A percentile compares a stretch with the other conserved stretches of the same genome.
These are phyloP conservation scores for Hebeloma cylindrosporum DNA, from an alignment of 768 basidiomycete genomes.

Conservation along the genomic window DNA sequence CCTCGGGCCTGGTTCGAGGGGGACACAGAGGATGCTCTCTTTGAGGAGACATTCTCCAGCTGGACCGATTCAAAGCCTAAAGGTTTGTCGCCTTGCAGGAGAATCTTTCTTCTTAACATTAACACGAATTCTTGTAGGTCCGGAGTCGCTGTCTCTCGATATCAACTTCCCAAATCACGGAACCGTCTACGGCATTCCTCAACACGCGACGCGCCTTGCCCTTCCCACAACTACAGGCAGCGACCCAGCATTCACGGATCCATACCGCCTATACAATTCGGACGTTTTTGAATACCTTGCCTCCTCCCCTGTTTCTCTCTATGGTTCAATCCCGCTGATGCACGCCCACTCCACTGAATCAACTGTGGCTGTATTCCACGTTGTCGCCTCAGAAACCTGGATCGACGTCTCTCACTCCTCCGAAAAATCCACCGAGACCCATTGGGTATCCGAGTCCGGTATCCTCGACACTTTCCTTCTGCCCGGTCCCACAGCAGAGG, in stretches of 20 bases:
- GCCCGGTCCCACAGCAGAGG: constrained; percentile 83
- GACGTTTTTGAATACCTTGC: constrained; percentile 97
- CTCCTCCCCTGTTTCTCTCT: constrained; percentile 75
- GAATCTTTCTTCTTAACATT: neutral
- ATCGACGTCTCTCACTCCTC: constrained; percentile 81
- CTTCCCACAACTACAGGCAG: constrained; percentile 88
- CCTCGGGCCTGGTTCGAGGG: constrained; percentile 85
- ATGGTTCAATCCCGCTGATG: constrained; percentile 90
- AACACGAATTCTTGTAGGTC: constrained; percentile 77
- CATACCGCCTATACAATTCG: constrained; percentile 91
- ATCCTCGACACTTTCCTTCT: constrained; percentile 93
- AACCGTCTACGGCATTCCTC: constrained; percentile 94
- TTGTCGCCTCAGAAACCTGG: constrained; percentile 90
- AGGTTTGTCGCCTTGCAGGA: constrained; percentile 52
- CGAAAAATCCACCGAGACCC: constrained; percentile 75
- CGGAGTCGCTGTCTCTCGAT: constrained; percentile 91
- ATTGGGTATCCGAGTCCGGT: constrained; percentile 98
- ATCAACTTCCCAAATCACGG: constrained; percentile 91
- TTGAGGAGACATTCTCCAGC: constrained; percentile 84
- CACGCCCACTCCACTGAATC: constrained; percentile 88
- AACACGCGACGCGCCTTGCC: constrained; percentile 89
- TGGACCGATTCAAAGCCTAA: constrained; percentile 97
- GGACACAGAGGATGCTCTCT: constrained; percentile 76
- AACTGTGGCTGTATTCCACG: constrained; percentile 89
- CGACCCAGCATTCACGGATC: constrained; percentile 75